Conservation (phyloP, 2,329 filamentous ascomycete genomes). For the Helminthosporium solani region DNA sequence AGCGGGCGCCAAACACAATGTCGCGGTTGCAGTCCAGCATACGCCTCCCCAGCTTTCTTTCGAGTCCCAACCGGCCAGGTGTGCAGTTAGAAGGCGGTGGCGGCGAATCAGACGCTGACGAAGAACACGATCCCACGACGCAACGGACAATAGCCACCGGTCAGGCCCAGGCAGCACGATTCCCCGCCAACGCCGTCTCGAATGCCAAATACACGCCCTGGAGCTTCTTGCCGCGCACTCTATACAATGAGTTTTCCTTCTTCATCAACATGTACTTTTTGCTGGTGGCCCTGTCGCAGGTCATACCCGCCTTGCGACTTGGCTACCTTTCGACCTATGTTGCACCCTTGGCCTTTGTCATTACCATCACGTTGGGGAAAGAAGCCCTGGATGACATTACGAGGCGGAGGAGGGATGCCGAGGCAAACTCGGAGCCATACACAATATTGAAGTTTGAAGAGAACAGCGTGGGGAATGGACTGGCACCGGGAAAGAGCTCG, state of each 20-base stretch:
- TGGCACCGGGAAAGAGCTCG: constrained; percentile 33
- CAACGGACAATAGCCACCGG: constrained; percentile 77
- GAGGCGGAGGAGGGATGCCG: constrained; percentile 79
- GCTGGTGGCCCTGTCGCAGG: constrained; percentile 89
- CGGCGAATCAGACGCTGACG: constrained; percentile 46
- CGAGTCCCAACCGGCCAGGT: constrained; percentile 23
- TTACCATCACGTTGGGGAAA: constrained; percentile 89
- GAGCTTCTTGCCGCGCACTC: constrained; percentile 88
- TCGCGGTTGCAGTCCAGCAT: constrained; percentile 55
- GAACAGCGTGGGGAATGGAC: constrained; percentile 42
- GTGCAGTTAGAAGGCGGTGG: constrained; percentile 23
- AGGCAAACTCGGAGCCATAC: constrained; percentile 92
- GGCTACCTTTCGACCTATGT: constrained; percentile 95
- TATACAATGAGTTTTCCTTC: constrained; percentile 99
- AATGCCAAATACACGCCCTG: constrained; percentile 97
- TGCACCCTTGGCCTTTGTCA: constrained; percentile 86
- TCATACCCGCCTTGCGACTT: constrained; percentile 84
- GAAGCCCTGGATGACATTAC: constrained; percentile 94
- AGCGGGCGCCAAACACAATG: constrained; percentile 37
- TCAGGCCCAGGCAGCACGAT: constrained; percentile 69
- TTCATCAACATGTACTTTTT: constrained; percentile 99
- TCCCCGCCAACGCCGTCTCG: constrained; percentile 87
- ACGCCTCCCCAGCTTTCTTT: constrained; percentile 68
- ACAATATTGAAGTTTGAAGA: constrained; percentile 72
- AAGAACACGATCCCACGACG: constrained; percentile 60